Conservation (phyloP, 768 basidiomycete species). For the Pleurotus tuoliensis region DNA sequence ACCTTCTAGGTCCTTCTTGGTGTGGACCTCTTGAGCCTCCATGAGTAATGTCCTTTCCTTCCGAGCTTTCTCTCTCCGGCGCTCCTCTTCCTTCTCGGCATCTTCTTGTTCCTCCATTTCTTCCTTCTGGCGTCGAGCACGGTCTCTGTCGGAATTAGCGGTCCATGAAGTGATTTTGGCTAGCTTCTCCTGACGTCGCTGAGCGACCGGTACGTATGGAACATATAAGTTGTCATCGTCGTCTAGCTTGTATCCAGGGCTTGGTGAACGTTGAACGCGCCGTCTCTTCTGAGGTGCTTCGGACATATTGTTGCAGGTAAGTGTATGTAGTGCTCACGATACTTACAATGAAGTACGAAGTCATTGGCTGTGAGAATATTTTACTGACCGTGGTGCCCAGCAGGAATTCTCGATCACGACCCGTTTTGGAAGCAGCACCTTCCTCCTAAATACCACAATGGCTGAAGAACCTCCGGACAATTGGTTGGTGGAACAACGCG, state of each 20-base stretch:
- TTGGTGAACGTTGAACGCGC: slow-evolving; percentile 52
- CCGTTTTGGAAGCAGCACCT: not conserved
- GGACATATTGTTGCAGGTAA: slow-evolving; percentile 15
- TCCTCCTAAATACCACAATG: slow-evolving; percentile 9
- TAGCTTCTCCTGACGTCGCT: slow-evolving; percentile 78
- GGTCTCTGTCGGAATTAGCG: slow-evolving; percentile 49
- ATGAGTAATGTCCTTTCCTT: slow-evolving; percentile 85
- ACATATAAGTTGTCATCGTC: slow-evolving; percentile 65
- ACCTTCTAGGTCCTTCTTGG: slow-evolving; percentile 80
- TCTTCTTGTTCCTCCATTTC: slow-evolving; percentile 71
- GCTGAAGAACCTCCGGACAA: slow-evolving; percentile 20
- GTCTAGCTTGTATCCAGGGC: slow-evolving; percentile 58
- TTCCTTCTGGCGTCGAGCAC: slow-evolving; percentile 45
- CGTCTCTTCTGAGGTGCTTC: slow-evolving; percentile 46
- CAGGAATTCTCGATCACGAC: too few relatives aligned
- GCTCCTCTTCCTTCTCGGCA: slow-evolving; percentile 76
- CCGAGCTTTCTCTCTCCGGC: slow-evolving; percentile 65
- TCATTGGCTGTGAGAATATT: not conserved
- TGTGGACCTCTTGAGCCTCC: slow-evolving; percentile 95
- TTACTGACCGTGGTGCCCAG: not conserved
- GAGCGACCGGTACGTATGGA: slow-evolving; percentile 84
- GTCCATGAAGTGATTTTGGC: slow-evolving; percentile 68
- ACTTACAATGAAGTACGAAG: too few relatives aligned
- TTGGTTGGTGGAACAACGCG: slow-evolving; percentile 38
- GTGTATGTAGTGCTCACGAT: not conserved